These are phyloP conservation scores for Medicago arabica DNA, from an alignment of 306 rosid species.

Conservation along the genomic window DNA sequence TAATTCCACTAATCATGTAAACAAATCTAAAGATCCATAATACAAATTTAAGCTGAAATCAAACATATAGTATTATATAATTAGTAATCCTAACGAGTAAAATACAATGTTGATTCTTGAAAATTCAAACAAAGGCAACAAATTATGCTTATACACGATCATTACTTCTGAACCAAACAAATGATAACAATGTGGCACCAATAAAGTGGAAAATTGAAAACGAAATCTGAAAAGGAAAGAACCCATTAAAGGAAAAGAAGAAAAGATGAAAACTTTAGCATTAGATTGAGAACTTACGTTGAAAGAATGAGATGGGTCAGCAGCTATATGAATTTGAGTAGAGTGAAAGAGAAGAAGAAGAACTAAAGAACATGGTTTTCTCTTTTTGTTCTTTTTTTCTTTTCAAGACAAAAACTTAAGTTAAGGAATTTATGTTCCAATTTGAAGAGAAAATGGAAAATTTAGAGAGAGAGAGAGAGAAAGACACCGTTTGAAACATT, in stretches of 20 bases:
- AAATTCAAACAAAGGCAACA: not conserved
- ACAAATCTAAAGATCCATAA: constrained; percentile 34
- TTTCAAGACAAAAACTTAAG: constrained; percentile 12
- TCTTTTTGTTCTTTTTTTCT: not conserved
- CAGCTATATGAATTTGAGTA: constrained; percentile 37
- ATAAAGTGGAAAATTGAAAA: constrained; percentile 27
- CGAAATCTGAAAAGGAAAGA: constrained; percentile 29
- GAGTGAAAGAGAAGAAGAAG: constrained; percentile 29
- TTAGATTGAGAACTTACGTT: constrained; percentile 38
- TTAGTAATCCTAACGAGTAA: not conserved
- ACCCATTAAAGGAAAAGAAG: constrained; percentile 34
- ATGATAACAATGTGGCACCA: constrained; percentile 18
- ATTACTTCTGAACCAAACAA: constrained; percentile 17
- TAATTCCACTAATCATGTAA: constrained; percentile 27
- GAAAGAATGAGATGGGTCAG: constrained; percentile 48
- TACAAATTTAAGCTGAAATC: constrained; percentile 38
- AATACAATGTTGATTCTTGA: not conserved
- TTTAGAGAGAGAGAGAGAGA: constrained; percentile 28
- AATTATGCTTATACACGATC: constrained; percentile 16
- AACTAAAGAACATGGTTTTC: not conserved
- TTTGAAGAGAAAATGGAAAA: not conserved
- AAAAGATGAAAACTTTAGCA: constrained; percentile 39
- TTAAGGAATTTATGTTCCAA: constrained; percentile 11
- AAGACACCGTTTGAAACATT: constrained; percentile 41
- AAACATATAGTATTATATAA: constrained; percentile 1